A percentile compares a stretch with the other conserved stretches of the same genome.
These are phyloP conservation scores for Xerocomus amazonicus DNA, from an alignment of 1,284 basidiomycete genomes.

Conservation along the genomic window DNA sequence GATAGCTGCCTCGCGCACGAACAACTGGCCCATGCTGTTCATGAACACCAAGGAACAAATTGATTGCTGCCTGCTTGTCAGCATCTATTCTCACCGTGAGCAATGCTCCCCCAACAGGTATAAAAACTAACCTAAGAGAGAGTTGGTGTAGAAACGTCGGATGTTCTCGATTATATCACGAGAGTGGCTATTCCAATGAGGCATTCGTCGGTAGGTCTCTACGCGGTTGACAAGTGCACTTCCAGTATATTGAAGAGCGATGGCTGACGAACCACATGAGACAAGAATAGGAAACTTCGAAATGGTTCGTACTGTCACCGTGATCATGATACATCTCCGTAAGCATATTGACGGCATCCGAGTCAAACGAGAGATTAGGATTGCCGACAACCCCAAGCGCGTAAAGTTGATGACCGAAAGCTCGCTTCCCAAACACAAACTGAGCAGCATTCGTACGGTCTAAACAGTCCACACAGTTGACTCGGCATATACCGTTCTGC, in stretches of 20 bases:
- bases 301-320: constrained; percentile 71
- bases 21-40: constrained; percentile 46
- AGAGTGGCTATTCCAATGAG: constrained; percentile 97
- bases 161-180: constrained; percentile 97
- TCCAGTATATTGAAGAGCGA: constrained; percentile 95
- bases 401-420: constrained; percentile 93
- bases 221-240: constrained; percentile 96
- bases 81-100: constrained; percentile 56
- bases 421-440: constrained; percentile 96
- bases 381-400: constrained; percentile 85
- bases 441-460: constrained; percentile 98
- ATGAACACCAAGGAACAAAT: constrained; percentile 89
- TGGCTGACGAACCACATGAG: constrained; percentile 48
- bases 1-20: constrained; percentile 62
- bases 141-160: constrained; percentile 94
- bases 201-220: constrained; percentile 94
- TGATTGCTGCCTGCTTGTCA: constrained; percentile 97
- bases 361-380: constrained; percentile 88
- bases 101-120: background rate
- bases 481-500: constrained; percentile 89
- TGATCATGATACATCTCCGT: constrained; percentile 99
- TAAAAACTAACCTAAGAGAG: constrained; percentile 63
- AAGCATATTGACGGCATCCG: constrained; percentile 94
- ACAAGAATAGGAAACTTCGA: background rate
- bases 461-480: constrained; percentile 95